Evolutionary conservation across 805 yeast species (phyloP).

Genomic region (Komagataella ulmi): DNA sequence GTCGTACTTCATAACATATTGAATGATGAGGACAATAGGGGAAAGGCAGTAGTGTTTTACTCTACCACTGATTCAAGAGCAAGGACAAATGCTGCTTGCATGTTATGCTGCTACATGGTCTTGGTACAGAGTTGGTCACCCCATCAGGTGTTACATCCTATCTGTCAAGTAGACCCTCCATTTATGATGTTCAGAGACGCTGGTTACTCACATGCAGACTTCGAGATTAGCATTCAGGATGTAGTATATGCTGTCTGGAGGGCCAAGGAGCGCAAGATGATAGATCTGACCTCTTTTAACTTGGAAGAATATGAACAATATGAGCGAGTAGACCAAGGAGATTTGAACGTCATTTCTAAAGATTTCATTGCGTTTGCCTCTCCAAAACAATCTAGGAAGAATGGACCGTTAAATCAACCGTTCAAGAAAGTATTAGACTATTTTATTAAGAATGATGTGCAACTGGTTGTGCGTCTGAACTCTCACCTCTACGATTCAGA

Average conservation of each 20-base stretch:
- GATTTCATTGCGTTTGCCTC: constrained; percentile 97
- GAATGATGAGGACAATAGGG: constrained; percentile 72
- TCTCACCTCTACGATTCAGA: constrained; percentile 79
- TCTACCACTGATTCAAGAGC: constrained; percentile 71
- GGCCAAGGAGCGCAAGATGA: constrained; percentile 83
- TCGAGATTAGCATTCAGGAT: constrained; percentile 87
- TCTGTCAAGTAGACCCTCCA: constrained; percentile 85
- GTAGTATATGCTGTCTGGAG: constrained; percentile 95
- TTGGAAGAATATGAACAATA: constrained; percentile 89
- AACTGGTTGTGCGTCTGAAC: constrained; percentile 82
- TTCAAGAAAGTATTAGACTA: constrained; percentile 72
- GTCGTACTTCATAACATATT: constrained; percentile 85
- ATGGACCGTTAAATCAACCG: constrained; percentile 51
- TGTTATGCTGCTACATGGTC: constrained; percentile 89
- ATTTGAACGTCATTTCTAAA: constrained; percentile 80
- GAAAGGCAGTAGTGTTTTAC: constrained; percentile 84
- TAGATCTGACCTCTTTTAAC: constrained; percentile 77
- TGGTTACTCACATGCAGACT: constrained; percentile 92
- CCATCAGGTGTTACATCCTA: constrained; percentile 91
- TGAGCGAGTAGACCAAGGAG: constrained; percentile 95
- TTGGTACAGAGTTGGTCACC: constrained; percentile 97
- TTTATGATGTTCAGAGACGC: constrained; percentile 95
- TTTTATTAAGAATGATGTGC: constrained; percentile 62
- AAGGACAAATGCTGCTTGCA: constrained; percentile 89
- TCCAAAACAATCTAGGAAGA: constrained; percentile 58